Evolutionary conservation across 371 early-diverging fungal species (phyloP).

Genomic region (Syncephalastrum contaminatum): DNA sequence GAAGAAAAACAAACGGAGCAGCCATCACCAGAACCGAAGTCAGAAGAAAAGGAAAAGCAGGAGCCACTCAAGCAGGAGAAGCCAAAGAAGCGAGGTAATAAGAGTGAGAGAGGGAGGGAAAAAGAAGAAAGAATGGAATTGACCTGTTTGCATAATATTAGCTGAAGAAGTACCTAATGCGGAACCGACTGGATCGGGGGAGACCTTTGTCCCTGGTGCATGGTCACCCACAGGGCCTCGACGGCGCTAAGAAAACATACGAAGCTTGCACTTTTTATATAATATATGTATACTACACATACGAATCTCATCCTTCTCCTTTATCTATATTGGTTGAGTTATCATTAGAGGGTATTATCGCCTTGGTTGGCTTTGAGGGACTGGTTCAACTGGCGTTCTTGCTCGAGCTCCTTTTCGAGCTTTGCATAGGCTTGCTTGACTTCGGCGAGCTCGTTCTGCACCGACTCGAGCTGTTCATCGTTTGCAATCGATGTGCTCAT

Average conservation of each 20-base stretch:
- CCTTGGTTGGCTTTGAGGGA: constrained; percentile 7
- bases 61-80: constrained; percentile 2
- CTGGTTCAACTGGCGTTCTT: constrained; percentile 21
- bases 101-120: neutral
- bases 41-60: neutral
- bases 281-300: no score
- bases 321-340: no score
- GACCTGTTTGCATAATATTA: neutral
- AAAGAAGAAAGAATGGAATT: neutral
- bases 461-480: constrained; percentile 23
- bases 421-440: constrained; percentile 15
- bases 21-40: constrained; percentile 3
- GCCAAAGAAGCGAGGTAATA: neutral
- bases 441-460: constrained; percentile 17
- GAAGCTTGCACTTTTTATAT: no score
- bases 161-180: constrained; percentile 7
- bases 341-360: no score
- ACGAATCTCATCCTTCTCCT: no score
- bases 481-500: constrained; percentile 32
- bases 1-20: constrained; percentile 2
- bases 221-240: constrained; percentile 25
- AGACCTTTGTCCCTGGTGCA: constrained; percentile 42
- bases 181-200: constrained; percentile 38
- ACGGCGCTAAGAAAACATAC: no score
- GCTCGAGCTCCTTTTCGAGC: constrained; percentile 24